These are phyloP conservation scores for Colletotrichum spaethianum DNA, from an alignment of 2,329 filamentous ascomycete species.

Conservation along the genomic window DNA sequence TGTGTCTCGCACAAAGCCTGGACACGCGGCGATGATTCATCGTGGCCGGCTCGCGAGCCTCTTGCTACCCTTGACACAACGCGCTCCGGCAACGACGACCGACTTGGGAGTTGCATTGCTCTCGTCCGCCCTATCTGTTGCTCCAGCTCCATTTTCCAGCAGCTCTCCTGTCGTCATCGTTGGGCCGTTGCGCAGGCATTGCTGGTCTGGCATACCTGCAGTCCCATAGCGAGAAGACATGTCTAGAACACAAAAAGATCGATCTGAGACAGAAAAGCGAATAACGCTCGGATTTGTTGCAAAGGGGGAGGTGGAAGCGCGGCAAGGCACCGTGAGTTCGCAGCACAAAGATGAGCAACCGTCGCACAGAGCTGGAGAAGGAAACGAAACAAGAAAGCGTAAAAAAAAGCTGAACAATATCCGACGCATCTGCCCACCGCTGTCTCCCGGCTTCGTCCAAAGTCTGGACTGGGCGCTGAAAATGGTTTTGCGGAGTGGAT, in stretches of 20 bases:
- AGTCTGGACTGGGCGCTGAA: not conserved
- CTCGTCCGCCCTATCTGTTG: not conserved
- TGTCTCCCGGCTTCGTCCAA: not conserved
- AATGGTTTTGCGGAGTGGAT: not conserved
- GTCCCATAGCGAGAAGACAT: not conserved
- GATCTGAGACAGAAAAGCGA: slow-evolving; percentile 1
- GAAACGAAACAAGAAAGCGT: slow-evolving; percentile 9
- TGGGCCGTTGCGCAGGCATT: not conserved
- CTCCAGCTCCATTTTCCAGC: not conserved
- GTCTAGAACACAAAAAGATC: slow-evolving; percentile 2
- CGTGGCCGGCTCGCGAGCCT: not conserved
- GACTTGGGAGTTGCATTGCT: not conserved
- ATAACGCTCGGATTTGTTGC: slow-evolving; percentile 5
- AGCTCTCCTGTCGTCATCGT: slow-evolving; percentile 6
- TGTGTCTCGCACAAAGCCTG: slow-evolving; percentile 2
- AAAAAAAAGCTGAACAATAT: not conserved
- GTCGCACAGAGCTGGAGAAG: not conserved
- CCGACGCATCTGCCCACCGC: not conserved
- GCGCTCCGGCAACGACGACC: not conserved
- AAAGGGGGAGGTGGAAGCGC: not conserved
- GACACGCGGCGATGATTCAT: not conserved
- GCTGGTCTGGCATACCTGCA: not conserved
- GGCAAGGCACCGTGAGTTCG: not conserved
- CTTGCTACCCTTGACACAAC: not conserved
- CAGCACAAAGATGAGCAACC: not conserved